Evolutionary conservation across 2,329 filamentous ascomycete species (phyloP).

Genomic region (Calonectria henricotiae): DNA sequence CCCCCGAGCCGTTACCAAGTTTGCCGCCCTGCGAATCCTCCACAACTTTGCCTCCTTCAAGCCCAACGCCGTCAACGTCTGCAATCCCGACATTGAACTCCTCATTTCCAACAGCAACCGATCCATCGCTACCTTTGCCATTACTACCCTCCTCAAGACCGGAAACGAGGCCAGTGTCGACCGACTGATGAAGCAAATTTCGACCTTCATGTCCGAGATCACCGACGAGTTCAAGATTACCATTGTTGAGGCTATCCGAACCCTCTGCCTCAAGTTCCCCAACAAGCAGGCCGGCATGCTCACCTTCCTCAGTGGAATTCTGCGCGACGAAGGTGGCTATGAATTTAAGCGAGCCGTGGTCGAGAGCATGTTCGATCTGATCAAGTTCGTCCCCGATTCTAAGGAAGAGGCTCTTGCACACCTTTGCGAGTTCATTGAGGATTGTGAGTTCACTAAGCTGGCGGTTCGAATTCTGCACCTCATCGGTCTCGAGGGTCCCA

Average conservation of each 20-base stretch:
- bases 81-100: conserved; percentile 97
- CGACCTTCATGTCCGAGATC: conserved; percentile 98
- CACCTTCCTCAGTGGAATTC: conserved; percentile 95
- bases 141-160: conserved; percentile 97
- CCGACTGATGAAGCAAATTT: conserved; percentile 98
- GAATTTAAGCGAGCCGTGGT: conserved; percentile 98
- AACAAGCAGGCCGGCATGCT: conserved; percentile 99
- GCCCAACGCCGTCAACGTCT: conserved; percentile 90
- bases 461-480: conserved; percentile 96
- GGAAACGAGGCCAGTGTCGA: conserved; percentile 98
- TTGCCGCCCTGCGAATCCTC: conserved; percentile 95
- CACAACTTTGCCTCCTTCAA: conserved; percentile 98
- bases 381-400: conserved; percentile 96
- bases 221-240: conserved; percentile 99
- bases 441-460: conserved; percentile 99
- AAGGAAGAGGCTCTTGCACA: conserved; percentile 89
- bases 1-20: conserved; percentile 95
- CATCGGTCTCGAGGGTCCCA: conserved; percentile 93
- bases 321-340: conserved; percentile 96
- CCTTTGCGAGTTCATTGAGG: conserved; percentile 98
- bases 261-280: conserved; percentile 96
- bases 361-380: conserved; percentile 99
- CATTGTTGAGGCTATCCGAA: conserved; percentile 98
- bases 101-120: conserved; percentile 98
- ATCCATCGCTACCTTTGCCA: conserved; percentile 97